phyloP scores from a whole-genome alignment of 2,329 filamentous ascomycete species.

The Ascosphaera apis region DNA sequence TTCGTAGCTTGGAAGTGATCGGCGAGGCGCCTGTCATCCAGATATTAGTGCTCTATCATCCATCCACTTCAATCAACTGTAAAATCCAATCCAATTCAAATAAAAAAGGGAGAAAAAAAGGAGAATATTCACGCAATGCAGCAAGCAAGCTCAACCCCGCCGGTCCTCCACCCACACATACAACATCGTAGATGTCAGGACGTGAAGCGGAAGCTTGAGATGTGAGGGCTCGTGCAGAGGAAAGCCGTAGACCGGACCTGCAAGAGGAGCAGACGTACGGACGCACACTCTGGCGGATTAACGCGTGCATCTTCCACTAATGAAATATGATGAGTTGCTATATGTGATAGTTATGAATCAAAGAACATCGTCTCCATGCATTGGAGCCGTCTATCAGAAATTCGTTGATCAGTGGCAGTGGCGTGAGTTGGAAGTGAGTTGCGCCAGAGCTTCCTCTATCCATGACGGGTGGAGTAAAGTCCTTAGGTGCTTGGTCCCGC shows the following conservation, averaged over 20 bases:
- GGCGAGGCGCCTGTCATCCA: conserved; percentile 55
- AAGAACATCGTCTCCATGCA: no score
- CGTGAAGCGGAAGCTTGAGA: conserved; percentile 13
- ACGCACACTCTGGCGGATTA: conserved; percentile 12
- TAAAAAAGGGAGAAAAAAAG: no score
- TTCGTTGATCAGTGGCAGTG: no score
- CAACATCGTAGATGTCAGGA: conserved; percentile 73
- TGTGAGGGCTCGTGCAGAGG: conserved; percentile 12
- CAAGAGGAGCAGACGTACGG: conserved; percentile 21
- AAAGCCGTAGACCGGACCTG: conserved; percentile 10
- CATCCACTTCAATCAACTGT: conserved; percentile 6
- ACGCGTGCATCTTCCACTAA: conserved; percentile 19
- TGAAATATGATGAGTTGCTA: no score
- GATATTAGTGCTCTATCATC: conserved; percentile 5
- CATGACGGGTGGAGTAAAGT: no score
- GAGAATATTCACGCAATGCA: conserved; percentile 39
- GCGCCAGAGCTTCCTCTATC: no score
- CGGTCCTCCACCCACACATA: conserved; percentile 74
- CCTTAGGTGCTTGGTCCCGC: no score
- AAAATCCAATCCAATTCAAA: conserved; percentile 1
- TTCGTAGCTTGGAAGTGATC: conserved; percentile 49
- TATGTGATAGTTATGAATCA: no score
- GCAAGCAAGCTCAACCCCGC: conserved; percentile 66
- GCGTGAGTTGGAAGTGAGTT: no score
- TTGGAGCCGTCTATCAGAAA: no score